Evolutionary conservation across 2,329 filamentous ascomycete genomes (phyloP), one percentile per base, ranked within the genome.

Genomic region (Aspergillus unguis): DNA sequence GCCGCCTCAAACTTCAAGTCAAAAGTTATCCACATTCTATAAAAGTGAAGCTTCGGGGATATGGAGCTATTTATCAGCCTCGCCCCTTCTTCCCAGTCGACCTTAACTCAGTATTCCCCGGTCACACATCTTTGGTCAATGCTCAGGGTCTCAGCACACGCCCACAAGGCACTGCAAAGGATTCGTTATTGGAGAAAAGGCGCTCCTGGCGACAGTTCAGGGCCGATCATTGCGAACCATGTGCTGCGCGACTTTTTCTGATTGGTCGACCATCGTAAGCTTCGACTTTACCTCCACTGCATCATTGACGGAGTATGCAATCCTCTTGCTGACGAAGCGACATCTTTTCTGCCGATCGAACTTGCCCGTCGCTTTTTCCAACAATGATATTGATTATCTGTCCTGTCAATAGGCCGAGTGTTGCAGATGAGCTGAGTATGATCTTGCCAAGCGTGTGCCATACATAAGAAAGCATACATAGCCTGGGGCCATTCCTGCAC

Each of bases 31-130:
- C 11, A 35, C 28, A 27, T 6, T 38, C 36, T 4, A 38, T 23
- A n/a, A 9, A 2, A 6, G 7, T 23, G 17, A 32, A 6, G 27
- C 10, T 5, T 27, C 25, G 28, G 32, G 36, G 43, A 28, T 25
- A 35, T 4, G 23, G 23, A 40, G 6, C 11, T 49, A 49, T 44
- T 49, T 49, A 49, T 48, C 45, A 10, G 26, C 43, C 27, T 25
- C 44, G 11, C n/a, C 43, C 42, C 49, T 46, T 51, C 49, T 51
- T 51, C 42, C 49, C 49, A 6, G 28, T 45, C 47, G 23, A 41
- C 7, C 6, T 26, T 26, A 10, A 32, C 31, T 9, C 11, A 27
- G 23, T 41, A n/a, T 27, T 17, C 41, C 41, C 28, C 10, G 26
- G 7, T 44, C 17, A 17, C 17, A 36, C 17, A 27, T 35, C 17